Conservation (phyloP, 1,284 basidiomycete genomes). For the Naganishia sp. region DNA sequence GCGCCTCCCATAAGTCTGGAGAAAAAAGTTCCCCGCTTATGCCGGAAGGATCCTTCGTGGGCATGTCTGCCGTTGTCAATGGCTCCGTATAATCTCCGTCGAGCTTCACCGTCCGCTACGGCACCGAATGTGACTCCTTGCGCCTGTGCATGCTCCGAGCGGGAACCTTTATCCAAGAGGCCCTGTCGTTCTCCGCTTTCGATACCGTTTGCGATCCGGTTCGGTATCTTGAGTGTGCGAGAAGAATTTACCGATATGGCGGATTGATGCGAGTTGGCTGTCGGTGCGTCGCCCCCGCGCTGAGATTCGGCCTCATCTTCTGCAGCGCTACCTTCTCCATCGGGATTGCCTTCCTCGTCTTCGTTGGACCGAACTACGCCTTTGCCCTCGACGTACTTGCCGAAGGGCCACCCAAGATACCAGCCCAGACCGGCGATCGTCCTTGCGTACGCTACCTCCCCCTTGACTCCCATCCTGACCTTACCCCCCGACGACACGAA, state of each 20-base stretch:
- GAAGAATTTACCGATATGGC: neutral
- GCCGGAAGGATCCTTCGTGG: constrained; percentile 26
- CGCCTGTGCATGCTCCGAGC: constrained; percentile 14
- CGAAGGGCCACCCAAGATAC: constrained; percentile 98
- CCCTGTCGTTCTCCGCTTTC: neutral
- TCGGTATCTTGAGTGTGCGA: neutral
- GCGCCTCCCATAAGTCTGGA: constrained; percentile 57
- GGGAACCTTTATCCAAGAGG: constrained; percentile 11
- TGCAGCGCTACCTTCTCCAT: constrained; percentile 1
- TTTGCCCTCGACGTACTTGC: constrained; percentile 95
- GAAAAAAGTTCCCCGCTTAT: constrained; percentile 38
- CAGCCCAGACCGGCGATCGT: constrained; percentile 89
- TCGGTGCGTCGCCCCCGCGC: constrained; percentile 37
- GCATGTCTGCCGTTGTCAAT: constrained; percentile 14
- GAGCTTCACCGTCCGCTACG: constrained; percentile 26
- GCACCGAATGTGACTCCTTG: constrained; percentile 28
- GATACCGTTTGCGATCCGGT: neutral
- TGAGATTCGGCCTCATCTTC: constrained; percentile 51
- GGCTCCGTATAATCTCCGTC: constrained; percentile 31
- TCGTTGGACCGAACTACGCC: constrained; percentile 49
- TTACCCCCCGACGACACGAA: constrained; percentile 53
- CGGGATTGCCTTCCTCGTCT: constrained; percentile 25
- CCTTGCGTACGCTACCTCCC: constrained; percentile 80
- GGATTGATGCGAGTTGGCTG: neutral
- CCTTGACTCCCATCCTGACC: constrained; percentile 50